Conservation (phyloP, 2,329 filamentous ascomycete species). For the Aspergillus ustus region DNA sequence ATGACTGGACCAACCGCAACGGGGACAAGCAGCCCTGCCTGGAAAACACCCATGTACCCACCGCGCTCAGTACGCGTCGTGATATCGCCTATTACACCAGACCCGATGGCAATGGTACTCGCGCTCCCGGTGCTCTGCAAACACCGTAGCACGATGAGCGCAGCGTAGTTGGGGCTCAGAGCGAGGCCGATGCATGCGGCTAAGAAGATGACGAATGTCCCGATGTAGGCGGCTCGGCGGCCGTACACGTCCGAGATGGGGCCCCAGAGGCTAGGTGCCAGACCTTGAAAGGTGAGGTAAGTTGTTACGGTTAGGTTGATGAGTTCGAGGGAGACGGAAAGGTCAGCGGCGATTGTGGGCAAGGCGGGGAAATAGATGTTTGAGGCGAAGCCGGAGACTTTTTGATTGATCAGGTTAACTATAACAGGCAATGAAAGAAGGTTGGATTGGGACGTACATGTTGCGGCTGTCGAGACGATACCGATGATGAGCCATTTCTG, state of each 20-base stretch:
- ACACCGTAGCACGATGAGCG: constrained; percentile 46
- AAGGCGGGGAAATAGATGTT: constrained; percentile 55
- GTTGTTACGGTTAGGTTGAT: constrained; percentile 53
- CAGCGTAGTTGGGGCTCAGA: constrained; percentile 41
- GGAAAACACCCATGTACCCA: constrained; percentile 48
- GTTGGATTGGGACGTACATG: constrained; percentile 45
- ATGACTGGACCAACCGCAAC: constrained; percentile 49
- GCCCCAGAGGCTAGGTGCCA: constrained; percentile 50
- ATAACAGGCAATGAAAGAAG: not conserved
- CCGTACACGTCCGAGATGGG: constrained; percentile 47
- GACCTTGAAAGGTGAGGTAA: constrained; percentile 51
- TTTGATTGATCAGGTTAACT: not conserved
- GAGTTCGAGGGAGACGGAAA: constrained; percentile 43
- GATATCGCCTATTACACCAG: constrained; percentile 50
- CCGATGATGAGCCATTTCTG: constrained; percentile 56
- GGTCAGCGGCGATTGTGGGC: constrained; percentile 45
- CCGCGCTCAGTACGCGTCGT: constrained; percentile 47
- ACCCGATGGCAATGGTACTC: constrained; percentile 49
- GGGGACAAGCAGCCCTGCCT: constrained; percentile 42
- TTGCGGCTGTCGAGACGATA: constrained; percentile 56
- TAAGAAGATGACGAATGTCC: constrained; percentile 47
- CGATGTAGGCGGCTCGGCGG: constrained; percentile 45
- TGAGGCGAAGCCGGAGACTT: constrained; percentile 49
- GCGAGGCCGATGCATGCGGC: constrained; percentile 49
- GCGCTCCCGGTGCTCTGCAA: constrained; percentile 51